These are phyloP conservation scores for Rasamsonia emersonii DNA, from an alignment of 2,329 filamentous ascomycete species.

Conservation along the genomic window DNA sequence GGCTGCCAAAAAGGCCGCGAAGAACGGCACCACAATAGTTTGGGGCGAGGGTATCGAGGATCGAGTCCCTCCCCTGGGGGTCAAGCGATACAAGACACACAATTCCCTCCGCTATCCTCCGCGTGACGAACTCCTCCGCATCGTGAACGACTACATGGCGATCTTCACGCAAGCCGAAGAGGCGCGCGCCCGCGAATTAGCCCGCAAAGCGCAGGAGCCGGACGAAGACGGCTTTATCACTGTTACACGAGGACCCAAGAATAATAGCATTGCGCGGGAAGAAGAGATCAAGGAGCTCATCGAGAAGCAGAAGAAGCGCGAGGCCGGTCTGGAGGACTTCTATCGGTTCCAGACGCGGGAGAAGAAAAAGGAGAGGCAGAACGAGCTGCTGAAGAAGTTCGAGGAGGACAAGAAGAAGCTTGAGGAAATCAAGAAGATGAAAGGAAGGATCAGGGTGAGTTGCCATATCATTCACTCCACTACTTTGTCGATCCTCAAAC, in stretches of 20 bases:
- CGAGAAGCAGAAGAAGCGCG: conserved; percentile 54
- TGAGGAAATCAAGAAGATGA: conserved; percentile 59
- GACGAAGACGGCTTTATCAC: conserved; percentile 96
- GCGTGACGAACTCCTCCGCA: conserved; percentile 55
- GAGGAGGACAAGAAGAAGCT: conserved; percentile 68
- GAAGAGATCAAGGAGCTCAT: conserved; percentile 58
- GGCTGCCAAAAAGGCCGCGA: conserved; percentile 56
- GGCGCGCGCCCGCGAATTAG: conserved; percentile 53
- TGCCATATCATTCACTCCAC: conserved; percentile 6
- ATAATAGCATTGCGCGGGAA: conserved; percentile 62
- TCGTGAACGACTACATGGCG: conserved; percentile 78
- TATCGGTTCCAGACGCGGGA: conserved; percentile 79
- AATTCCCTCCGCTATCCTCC: conserved; percentile 64
- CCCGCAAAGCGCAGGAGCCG: conserved; percentile 64
- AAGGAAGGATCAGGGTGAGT: conserved; percentile 49
- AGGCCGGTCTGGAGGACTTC: conserved; percentile 60
- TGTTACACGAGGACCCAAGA: conserved; percentile 67
- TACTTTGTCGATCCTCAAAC: neutral
- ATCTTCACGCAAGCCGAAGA: conserved; percentile 62
- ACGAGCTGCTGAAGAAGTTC: conserved; percentile 61
- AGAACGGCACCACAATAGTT: conserved; percentile 49
- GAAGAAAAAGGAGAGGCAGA: conserved; percentile 66
- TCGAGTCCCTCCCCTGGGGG: conserved; percentile 50
- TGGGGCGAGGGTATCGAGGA: conserved; percentile 60
- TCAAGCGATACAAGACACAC: conserved; percentile 51